Conservation (phyloP, 2,329 filamentous ascomycete species). For the Helotiales sp. region DNA sequence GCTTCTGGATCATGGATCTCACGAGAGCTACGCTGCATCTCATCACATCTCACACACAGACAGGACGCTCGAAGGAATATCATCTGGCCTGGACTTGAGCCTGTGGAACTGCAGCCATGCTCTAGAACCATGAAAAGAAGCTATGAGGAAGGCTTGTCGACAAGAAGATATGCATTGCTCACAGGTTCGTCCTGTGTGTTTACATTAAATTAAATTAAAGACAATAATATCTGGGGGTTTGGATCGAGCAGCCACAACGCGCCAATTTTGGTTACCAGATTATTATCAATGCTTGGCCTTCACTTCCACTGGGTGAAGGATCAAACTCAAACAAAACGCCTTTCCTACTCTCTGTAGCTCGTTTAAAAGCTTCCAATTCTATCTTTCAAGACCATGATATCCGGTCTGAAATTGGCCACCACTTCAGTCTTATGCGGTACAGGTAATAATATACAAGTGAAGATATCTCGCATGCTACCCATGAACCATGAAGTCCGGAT, state of each 20-base stretch:
- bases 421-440: background rate
- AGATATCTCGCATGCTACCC: background rate
- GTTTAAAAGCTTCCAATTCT: background rate
- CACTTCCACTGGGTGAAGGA: conserved; percentile 7
- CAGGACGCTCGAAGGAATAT: too few species aligned
- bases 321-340: conserved; percentile 1
- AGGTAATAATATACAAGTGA: background rate
- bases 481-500: background rate
- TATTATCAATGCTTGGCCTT: conserved; percentile 2
- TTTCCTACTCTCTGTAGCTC: background rate
- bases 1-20: background rate
- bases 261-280: background rate
- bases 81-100: conserved; percentile 3
- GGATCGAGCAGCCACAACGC: background rate
- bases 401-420: background rate
- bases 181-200: background rate
- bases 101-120: background rate
- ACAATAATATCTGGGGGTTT: background rate
- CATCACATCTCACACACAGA: background rate
- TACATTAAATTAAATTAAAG: background rate
- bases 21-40: background rate
- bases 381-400: background rate
- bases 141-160: background rate
- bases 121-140: conserved; percentile 9
- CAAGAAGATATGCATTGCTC: background rate